phyloP scores from a whole-genome alignment of 1,284 basidiomycete genomes.

The Ustilago trichophora region DNA sequence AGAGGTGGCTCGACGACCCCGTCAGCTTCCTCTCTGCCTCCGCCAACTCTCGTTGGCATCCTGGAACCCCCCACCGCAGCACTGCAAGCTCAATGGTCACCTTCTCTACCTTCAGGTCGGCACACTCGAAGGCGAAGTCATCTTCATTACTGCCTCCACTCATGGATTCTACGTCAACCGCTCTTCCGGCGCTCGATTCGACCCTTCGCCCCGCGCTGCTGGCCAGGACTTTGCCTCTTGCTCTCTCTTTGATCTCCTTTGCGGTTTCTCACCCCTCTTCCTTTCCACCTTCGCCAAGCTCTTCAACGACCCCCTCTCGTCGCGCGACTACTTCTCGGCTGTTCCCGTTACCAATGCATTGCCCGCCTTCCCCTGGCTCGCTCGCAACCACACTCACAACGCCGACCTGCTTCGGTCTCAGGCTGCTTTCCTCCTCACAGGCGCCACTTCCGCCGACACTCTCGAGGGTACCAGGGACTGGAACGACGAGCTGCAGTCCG shows the following conservation, averaged over 20 bases:
- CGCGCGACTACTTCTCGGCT: conserved; percentile 66
- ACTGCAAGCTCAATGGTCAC: conserved; percentile 71
- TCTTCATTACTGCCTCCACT: conserved; percentile 70
- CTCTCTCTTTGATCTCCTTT: conserved; percentile 71
- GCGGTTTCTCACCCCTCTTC: conserved; percentile 68
- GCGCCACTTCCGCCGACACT: conserved; percentile 69
- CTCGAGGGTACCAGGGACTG: conserved; percentile 72
- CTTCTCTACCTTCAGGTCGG: conserved; percentile 71
- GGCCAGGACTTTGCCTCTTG: conserved; percentile 65
- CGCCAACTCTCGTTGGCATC: conserved; percentile 70
- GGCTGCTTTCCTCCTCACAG: conserved; percentile 71
- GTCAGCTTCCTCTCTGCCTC: conserved; percentile 67
- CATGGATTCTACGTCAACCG: conserved; percentile 72
- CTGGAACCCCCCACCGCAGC: conserved; percentile 73
- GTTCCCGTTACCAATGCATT: conserved; percentile 71
- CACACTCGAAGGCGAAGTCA: conserved; percentile 71
- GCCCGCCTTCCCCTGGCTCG: conserved; percentile 71
- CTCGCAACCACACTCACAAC: conserved; percentile 64
- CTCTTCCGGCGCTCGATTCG: conserved; percentile 65
- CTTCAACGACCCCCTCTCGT: conserved; percentile 64
- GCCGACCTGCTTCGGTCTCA: conserved; percentile 71
- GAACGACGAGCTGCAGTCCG: conserved; percentile 73
- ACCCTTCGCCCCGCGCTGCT: conserved; percentile 53
- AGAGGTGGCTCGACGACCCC: conserved; percentile 50
- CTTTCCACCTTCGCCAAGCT: conserved; percentile 63